These are phyloP conservation scores for Cladorrhinum sp. DNA, from an alignment of 2,329 filamentous ascomycete genomes.

Conservation along the genomic window DNA sequence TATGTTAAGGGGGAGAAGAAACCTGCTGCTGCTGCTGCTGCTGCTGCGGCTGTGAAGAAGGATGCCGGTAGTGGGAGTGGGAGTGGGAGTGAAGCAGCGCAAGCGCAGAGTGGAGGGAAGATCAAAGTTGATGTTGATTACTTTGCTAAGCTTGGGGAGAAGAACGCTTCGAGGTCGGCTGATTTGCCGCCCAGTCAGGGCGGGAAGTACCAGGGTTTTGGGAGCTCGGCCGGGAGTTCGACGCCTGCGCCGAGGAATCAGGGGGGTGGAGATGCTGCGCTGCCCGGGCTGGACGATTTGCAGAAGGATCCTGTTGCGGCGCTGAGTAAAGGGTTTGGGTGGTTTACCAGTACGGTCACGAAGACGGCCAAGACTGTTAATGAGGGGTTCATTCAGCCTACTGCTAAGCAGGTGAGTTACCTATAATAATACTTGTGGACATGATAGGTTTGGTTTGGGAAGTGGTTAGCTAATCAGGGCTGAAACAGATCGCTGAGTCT, in stretches of 20 bases:
- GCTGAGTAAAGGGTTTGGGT: slow-evolving; percentile 88
- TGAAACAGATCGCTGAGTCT: slow-evolving; percentile 68
- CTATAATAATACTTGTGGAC: background rate
- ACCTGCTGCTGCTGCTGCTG: slow-evolving; percentile 22
- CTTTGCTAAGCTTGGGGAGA: slow-evolving; percentile 79
- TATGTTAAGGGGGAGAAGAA: slow-evolving; percentile 72
- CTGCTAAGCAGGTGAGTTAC: slow-evolving; percentile 72
- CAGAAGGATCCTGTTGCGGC: slow-evolving; percentile 88
- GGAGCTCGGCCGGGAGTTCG: slow-evolving; percentile 63
- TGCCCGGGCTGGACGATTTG: slow-evolving; percentile 79
- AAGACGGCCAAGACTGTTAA: slow-evolving; percentile 92
- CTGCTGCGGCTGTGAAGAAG: slow-evolving; percentile 34
- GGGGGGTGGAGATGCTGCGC: slow-evolving; percentile 24
- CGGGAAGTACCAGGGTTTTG: slow-evolving; percentile 89
- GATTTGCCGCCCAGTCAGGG: slow-evolving; percentile 82
- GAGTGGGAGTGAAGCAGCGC: slow-evolving; percentile 27
- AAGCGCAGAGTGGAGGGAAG: slow-evolving; percentile 42
- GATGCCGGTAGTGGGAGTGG: slow-evolving; percentile 35
- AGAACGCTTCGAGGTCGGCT: slow-evolving; percentile 74
- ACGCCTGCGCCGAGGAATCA: slow-evolving; percentile 45
- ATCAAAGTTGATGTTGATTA: slow-evolving; percentile 78
- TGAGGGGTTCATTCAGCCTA: slow-evolving; percentile 87
- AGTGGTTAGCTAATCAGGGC: slow-evolving; percentile 1
- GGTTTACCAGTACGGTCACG: slow-evolving; percentile 83
- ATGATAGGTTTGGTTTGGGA: background rate